Evolutionary conservation across 2,329 filamentous ascomycete species (phyloP), one percentile per base, ranked within the genome.

Genomic region (Calonectria crousiana): DNA sequence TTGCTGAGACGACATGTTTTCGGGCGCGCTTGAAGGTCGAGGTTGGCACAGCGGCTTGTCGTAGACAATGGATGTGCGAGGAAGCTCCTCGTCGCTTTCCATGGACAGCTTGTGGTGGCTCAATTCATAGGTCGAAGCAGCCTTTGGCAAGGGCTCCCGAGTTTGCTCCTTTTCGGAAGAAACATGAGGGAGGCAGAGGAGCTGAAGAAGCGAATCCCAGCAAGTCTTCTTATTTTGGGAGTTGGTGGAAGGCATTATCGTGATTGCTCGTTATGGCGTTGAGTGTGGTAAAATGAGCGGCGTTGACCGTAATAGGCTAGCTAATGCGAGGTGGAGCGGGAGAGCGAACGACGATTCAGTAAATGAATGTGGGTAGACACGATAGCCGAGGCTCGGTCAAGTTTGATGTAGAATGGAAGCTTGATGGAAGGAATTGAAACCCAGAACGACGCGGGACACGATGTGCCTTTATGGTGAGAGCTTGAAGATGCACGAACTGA

Each of bases 291-390:
- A 56, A 56, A 32, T 20, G 28, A 56, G 52, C 3, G 20, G 20
- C 26, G 20, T 56, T 56, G 11, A 34, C n/a, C 28, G 52, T 56
- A 16, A 34, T n/a, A 56, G 18, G 52, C 52, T 34, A n/a, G 16
- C 18, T 56, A 30, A 20, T 34, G 30, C 30, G 18, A 34, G 6
- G 16, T 32, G 28, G 6, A 32, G 52, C 18, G 30, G 10, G 30
- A 56, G 18, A 56, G n/a, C 8, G 44, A 47, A n/a, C 44, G 52
- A 34, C 52, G 52, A 56, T 56, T 23, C 52, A 34, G 20, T 34
- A 56, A 56, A 56, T n/a, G 52, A 56, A 56, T 56, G 52, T 56
- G 28, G 30, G 52, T 56, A 56, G 52, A 56, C 52, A n/a, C 52
- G 52, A 56, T 56, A 34, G 20, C 44, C 44, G 44, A 23, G n/a